Conservation (phyloP, 805 yeast genomes). For the Yamadazyma philogaea region DNA sequence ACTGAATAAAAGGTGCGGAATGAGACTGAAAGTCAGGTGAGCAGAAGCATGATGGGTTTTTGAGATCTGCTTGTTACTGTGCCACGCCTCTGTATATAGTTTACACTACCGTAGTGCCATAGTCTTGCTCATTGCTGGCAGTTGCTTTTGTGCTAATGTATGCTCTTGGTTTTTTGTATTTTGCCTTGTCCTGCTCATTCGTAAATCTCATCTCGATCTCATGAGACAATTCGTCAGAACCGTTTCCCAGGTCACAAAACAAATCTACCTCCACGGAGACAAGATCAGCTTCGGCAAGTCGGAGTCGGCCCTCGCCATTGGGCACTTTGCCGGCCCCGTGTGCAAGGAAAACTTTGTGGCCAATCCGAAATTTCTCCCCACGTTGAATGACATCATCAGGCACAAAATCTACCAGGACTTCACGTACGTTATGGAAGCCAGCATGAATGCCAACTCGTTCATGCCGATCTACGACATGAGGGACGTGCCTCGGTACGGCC, state of each 20-base stretch:
- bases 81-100: too few relatives aligned
- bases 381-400: conserved; percentile 26
- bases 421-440: conserved; percentile 54
- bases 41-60: too few relatives aligned
- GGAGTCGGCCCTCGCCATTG: conserved; percentile 10
- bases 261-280: conserved; percentile 12
- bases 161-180: too few relatives aligned
- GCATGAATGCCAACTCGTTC: conserved; percentile 47
- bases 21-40: neutral
- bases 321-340: conserved; percentile 6
- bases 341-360: conserved; percentile 16
- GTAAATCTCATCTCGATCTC: too few relatives aligned
- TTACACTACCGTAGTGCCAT: too few relatives aligned
- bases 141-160: too few relatives aligned
- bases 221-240: conserved; percentile 5
- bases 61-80: too few relatives aligned
- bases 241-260: conserved; percentile 12
- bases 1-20: conserved; percentile 1
- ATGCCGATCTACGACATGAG: conserved; percentile 75
- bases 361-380: conserved; percentile 26
- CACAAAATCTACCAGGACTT: conserved; percentile 41
- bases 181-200: too few relatives aligned
- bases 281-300: conserved; percentile 11
- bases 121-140: too few relatives aligned
- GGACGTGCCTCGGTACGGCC: conserved; percentile 57